These are phyloP conservation scores for Xylaria sp. DNA, from an alignment of 2,329 filamentous ascomycete species.

Conservation along the genomic window DNA sequence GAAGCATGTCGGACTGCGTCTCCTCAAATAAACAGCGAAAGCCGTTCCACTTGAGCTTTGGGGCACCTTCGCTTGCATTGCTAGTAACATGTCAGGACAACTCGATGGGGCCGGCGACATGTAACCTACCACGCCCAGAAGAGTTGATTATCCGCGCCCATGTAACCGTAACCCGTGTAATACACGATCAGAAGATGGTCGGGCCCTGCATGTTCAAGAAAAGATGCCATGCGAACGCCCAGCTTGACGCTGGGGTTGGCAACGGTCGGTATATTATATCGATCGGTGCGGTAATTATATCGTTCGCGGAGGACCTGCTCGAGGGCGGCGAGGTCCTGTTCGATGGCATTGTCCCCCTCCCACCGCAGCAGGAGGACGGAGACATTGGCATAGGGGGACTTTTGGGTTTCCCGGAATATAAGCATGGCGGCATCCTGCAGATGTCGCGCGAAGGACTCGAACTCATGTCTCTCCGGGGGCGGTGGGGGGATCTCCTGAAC, in stretches of 20 bases:
- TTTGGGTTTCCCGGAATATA: conserved; percentile 65
- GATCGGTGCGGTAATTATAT: conserved; percentile 63
- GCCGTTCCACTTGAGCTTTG: conserved; percentile 66
- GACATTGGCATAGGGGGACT: conserved; percentile 58
- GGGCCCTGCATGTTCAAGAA: conserved; percentile 59
- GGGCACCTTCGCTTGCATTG: conserved; percentile 59
- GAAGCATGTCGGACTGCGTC: conserved; percentile 63
- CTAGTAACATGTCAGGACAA: conserved; percentile 49
- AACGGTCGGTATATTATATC: conserved; percentile 63
- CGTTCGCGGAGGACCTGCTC: conserved; percentile 61
- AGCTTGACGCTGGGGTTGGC: conserved; percentile 64
- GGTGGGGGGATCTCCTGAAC: conserved; percentile 35
- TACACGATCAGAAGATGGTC: conserved; percentile 67
- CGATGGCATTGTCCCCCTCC: conserved; percentile 60
- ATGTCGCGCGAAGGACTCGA: conserved; percentile 68
- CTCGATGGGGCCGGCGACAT: conserved; percentile 17
- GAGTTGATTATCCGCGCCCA: conserved; percentile 61
- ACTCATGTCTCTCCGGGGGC: conserved; percentile 58
- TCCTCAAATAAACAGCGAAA: conserved; percentile 65
- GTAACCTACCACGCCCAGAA: conserved; percentile 68
- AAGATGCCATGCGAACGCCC: conserved; percentile 61
- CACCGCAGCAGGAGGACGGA: conserved; percentile 64
- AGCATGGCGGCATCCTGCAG: conserved; percentile 70
- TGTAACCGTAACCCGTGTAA: conserved; percentile 64
- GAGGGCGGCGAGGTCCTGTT: conserved; percentile 56